phyloP scores from a whole-genome alignment of 768 basidiomycete genomes.

The Russula lepida region DNA sequence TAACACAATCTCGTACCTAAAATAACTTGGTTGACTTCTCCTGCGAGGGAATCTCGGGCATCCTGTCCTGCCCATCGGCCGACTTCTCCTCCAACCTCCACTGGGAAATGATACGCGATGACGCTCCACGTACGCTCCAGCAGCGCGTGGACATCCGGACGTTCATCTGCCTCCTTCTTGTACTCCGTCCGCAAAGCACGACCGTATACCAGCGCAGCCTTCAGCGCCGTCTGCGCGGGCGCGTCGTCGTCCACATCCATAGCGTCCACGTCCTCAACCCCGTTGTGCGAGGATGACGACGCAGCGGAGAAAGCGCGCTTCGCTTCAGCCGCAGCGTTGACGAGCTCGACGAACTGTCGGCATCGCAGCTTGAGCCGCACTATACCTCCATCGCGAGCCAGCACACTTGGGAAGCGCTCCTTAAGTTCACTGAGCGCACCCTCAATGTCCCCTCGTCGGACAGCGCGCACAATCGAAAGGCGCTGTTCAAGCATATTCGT shows the following conservation, averaged over 20 bases:
- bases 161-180: constrained; percentile 40
- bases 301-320: constrained; percentile 9
- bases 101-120: constrained; percentile 71
- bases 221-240: constrained; percentile 44
- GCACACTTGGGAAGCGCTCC: constrained; percentile 51
- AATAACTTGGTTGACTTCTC: constrained; percentile 75
- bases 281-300: not conserved
- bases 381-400: constrained; percentile 58
- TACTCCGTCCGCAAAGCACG: constrained; percentile 63
- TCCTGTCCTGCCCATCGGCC: constrained; percentile 62
- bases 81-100: constrained; percentile 54
- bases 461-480: constrained; percentile 61
- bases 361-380: constrained; percentile 78
- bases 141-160: constrained; percentile 55
- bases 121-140: constrained; percentile 73
- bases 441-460: constrained; percentile 64
- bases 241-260: constrained; percentile 53
- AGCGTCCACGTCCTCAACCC: constrained; percentile 24
- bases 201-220: constrained; percentile 64
- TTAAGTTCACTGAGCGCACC: constrained; percentile 49
- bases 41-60: constrained; percentile 56
- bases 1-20: constrained; percentile 45
- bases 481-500: constrained; percentile 43
- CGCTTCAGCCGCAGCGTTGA: constrained; percentile 18
- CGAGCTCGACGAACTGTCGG: constrained; percentile 76